A percentile compares a stretch with the other conserved stretches of the same genome.
Conservation (phyloP, 2,329 filamentous ascomycete species). For the Cladophialophora exuberans region DNA sequence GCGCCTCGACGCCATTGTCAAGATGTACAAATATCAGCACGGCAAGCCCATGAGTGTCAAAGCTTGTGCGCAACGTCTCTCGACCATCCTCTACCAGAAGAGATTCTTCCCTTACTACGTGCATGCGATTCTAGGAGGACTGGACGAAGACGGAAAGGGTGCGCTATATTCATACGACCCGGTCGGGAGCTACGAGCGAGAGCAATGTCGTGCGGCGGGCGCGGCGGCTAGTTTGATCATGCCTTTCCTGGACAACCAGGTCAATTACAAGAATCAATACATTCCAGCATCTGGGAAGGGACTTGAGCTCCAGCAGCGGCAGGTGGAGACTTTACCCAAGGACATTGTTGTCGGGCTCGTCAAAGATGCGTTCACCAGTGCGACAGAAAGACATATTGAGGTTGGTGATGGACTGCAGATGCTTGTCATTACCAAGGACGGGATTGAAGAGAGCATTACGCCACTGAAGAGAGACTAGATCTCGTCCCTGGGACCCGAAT, state of each 20-base stretch:
- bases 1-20: conserved; percentile 89
- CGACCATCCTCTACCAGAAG: conserved; percentile 94
- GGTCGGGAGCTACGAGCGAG: conserved; percentile 94
- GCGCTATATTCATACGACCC: conserved; percentile 98
- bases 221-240: conserved; percentile 94
- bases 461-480: conserved; percentile 87
- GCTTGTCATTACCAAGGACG: conserved; percentile 85
- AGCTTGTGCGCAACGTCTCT: conserved; percentile 91
- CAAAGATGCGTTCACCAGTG: conserved; percentile 96
- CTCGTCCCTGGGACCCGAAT: neutral
- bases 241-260: conserved; percentile 98
- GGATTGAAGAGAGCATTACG: conserved; percentile 82
- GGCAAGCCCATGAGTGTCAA: conserved; percentile 94
- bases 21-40: conserved; percentile 98
- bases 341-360: conserved; percentile 82
- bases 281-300: conserved; percentile 82
- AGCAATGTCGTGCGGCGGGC: conserved; percentile 92
- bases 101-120: conserved; percentile 99
- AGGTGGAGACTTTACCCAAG: conserved; percentile 61
- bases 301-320: conserved; percentile 71
- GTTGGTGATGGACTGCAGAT: conserved; percentile 96
- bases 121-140: conserved; percentile 86
- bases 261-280: conserved; percentile 99
- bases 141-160: conserved; percentile 93
- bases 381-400: conserved; percentile 98